Evolutionary conservation across 352 stramenopile species (phyloP).

Genomic region (Phytophthora quininea): DNA sequence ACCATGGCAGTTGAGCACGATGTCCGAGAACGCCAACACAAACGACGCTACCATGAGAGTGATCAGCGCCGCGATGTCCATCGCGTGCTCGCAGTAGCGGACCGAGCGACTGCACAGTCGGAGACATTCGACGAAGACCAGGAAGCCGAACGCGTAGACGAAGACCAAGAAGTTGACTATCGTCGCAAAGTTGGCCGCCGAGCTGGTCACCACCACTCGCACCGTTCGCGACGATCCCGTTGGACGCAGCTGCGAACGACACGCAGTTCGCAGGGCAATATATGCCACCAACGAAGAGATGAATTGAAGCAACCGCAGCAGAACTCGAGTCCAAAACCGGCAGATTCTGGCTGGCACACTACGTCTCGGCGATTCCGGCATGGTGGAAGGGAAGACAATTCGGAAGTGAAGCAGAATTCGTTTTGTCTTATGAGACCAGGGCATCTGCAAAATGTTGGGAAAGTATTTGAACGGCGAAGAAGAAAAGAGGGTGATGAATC

Average conservation of each 20-base stretch:
- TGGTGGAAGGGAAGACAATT: background rate
- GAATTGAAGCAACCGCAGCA: constrained; percentile 72
- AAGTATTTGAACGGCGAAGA: background rate
- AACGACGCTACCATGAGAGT: constrained; percentile 54
- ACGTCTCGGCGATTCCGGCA: constrained; percentile 3
- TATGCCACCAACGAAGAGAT: constrained; percentile 57
- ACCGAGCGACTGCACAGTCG: constrained; percentile 47
- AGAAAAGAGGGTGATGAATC: too few relatives aligned
- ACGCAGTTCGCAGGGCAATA: constrained; percentile 54
- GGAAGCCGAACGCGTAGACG: constrained; percentile 64
- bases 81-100: constrained; percentile 48
- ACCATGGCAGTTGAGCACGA: constrained; percentile 51
- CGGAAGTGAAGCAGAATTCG: background rate
- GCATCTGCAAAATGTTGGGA: too few relatives aligned
- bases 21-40: constrained; percentile 60
- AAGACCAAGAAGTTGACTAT: constrained; percentile 73
- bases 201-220: constrained; percentile 54
- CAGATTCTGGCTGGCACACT: constrained; percentile 11
- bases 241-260: constrained; percentile 32
- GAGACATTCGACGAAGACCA: constrained; percentile 57
- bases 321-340: constrained; percentile 39
- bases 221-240: constrained; percentile 42
- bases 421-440: background rate
- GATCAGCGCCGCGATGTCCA: constrained; percentile 52
- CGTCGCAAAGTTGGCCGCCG: constrained; percentile 51